These are phyloP conservation scores for Diutina rugosa DNA, from an alignment of 1,139 yeast species.

Conservation along the genomic window DNA sequence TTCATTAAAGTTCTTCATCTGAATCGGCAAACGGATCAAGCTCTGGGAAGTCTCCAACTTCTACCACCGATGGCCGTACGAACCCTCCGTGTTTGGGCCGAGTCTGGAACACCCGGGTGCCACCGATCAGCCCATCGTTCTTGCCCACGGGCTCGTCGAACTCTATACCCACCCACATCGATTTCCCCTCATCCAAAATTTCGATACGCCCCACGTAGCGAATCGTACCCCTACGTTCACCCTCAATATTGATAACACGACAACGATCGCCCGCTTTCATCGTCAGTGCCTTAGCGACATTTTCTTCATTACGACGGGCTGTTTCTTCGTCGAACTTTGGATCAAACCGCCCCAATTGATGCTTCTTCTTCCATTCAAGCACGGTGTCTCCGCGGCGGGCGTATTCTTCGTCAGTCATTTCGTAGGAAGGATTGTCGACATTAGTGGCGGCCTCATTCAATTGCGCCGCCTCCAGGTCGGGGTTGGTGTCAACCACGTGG, in stretches of 20 bases:
- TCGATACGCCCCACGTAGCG: slow-evolving; percentile 56
- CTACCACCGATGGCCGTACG: slow-evolving; percentile 34
- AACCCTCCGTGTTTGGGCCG: slow-evolving; percentile 34
- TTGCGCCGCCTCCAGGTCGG: slow-evolving; percentile 31
- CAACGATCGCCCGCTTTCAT: slow-evolving; percentile 25
- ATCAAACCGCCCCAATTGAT: slow-evolving; percentile 61
- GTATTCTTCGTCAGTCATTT: slow-evolving; percentile 58
- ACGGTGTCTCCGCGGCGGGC: slow-evolving; percentile 49
- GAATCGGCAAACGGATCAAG: slow-evolving; percentile 26
- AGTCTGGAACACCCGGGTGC: slow-evolving; percentile 21
- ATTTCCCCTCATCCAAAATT: slow-evolving; percentile 35
- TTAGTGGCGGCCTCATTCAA: slow-evolving; percentile 16
- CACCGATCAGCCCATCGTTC: slow-evolving; percentile 28
- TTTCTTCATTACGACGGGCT: slow-evolving; percentile 9
- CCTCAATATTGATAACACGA: slow-evolving; percentile 28
- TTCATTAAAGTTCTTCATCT: slow-evolving; percentile 14
- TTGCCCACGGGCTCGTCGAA: slow-evolving; percentile 39
- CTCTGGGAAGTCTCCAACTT: slow-evolving; percentile 42
- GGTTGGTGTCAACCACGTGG: slow-evolving; percentile 42
- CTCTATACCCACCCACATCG: slow-evolving; percentile 34
- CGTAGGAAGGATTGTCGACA: slow-evolving; percentile 27
- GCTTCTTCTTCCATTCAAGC: slow-evolving; percentile 58
- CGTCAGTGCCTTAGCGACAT: slow-evolving; percentile 12
- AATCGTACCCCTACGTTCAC: slow-evolving; percentile 57
- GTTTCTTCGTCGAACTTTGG: slow-evolving; percentile 29